A percentile compares a stretch with the other conserved stretches of the same genome.
phyloP scores from a whole-genome alignment of 441 rosid genomes.

The Raphanus hybrid region DNA sequence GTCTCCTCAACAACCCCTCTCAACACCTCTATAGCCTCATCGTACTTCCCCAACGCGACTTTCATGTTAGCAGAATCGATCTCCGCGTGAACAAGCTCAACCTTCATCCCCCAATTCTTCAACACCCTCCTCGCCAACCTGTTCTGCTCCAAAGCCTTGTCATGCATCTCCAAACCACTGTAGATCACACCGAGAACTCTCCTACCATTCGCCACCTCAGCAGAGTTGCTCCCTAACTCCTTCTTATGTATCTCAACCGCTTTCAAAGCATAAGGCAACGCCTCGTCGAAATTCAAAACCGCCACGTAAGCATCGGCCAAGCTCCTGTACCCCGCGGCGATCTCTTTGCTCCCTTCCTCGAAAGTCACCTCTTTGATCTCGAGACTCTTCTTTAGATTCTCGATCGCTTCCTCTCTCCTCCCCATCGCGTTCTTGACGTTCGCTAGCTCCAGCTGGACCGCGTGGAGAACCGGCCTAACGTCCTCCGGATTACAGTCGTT shows the following conservation, averaged over 20 bases:
- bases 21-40: conserved; percentile 73
- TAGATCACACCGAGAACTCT: conserved; percentile 84
- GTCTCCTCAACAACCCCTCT: conserved; percentile 69
- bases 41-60: conserved; percentile 79
- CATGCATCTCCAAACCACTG: conserved; percentile 83
- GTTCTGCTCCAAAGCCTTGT: conserved; percentile 90
- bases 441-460: conserved; percentile 80
- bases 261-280: conserved; percentile 70
- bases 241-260: conserved; percentile 79
- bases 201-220: conserved; percentile 91
- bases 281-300: conserved; percentile 85
- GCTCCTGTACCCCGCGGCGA: conserved; percentile 76
- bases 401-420: conserved; percentile 92
- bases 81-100: conserved; percentile 78
- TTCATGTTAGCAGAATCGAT: conserved; percentile 90
- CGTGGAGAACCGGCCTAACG: conserved; percentile 72
- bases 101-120: conserved; percentile 82
- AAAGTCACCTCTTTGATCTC: conserved; percentile 75
- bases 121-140: conserved; percentile 72
- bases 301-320: conserved; percentile 84
- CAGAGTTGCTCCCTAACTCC: conserved; percentile 74
- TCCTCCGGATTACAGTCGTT: conserved; percentile 53
- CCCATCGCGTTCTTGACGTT: conserved; percentile 93
- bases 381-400: conserved; percentile 70
- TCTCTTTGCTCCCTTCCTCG: conserved; percentile 74